These are phyloP conservation scores for Beta lomatogona DNA, from an alignment of 179 eudicot species.

Conservation along the genomic window DNA sequence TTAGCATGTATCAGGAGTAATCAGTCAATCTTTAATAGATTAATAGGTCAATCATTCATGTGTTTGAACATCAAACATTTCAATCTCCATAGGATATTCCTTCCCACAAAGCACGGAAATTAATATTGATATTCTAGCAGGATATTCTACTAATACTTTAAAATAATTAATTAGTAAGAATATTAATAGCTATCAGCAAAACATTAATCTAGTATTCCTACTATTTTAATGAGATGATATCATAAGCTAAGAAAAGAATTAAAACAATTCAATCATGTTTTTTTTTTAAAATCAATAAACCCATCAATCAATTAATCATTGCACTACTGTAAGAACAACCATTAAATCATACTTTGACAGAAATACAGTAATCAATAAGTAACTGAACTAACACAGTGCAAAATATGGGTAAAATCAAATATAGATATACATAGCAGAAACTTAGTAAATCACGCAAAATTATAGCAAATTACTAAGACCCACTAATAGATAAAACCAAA, in stretches of 20 bases:
- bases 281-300: not conserved
- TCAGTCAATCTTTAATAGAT: not conserved
- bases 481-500: not conserved
- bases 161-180: too few species aligned
- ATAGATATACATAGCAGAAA: slow-evolving; percentile 8
- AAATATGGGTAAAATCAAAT: slow-evolving; percentile 14
- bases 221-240: not conserved
- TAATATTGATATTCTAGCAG: not conserved
- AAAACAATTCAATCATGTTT: not conserved
- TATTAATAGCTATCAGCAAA: not conserved
- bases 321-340: not conserved
- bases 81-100: not conserved
- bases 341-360: not conserved
- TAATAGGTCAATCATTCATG: not conserved
- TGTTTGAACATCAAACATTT: not conserved
- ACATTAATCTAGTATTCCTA: not conserved
- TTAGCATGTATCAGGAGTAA: not conserved
- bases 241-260: not conserved
- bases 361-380: not conserved
- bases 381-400: not conserved
- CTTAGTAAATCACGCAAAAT: not conserved
- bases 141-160: not conserved
- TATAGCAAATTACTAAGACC: not conserved
- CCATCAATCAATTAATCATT: not conserved
- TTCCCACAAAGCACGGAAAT: not conserved